Base-by-base conservation (phyloP, 148 eudicot species). In the Cornus suecica region DNA sequence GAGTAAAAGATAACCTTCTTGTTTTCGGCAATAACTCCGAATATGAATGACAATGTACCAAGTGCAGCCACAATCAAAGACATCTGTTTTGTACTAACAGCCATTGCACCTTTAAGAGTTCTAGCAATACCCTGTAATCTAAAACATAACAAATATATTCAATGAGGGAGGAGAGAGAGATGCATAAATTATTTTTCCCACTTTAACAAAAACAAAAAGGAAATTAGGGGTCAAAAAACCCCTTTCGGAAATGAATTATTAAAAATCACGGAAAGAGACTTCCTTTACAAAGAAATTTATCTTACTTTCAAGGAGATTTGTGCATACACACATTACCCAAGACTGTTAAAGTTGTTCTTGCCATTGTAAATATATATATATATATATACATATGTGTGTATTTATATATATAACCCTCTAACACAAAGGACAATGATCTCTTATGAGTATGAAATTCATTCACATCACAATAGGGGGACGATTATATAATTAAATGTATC, bases 21-120 rank as follows among this genome's bases (percentile, higher is more conserved):
- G 84, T 94, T 94, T 77, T 94, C 98, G 81, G 98, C 98, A 77
- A 94, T 72, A 42, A 94, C 91, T 58, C 95, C 98, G 66, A 88
- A 81, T 37, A 94, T 14, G 67, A 94, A 94, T 23, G 97, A 90
- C 62, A 85, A 11, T 0, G 72, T 61, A 8, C 98, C 98, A 71
- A 90, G 85, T 29, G 88, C 73, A 30, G 88, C 80, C 45, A 88
- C 90, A 22, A 94, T 75, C 68, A 94, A 75, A 68, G 95, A 82
- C 93, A 88, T 92, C 65, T 74, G 84, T 76, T 82, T 87, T 15
- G 81, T 71, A 1, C 81, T 76, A 24, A 82, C 26, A 27, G 82
- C 86, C 90, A 87, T 87, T 68, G 73, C 69, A 67, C 45, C 74
- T 68, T 75, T 45, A 24, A 16, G 16, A 18, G 22, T 37, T 34